phyloP scores from a whole-genome alignment of 257 asterid species.

The Plantago major region DNA sequence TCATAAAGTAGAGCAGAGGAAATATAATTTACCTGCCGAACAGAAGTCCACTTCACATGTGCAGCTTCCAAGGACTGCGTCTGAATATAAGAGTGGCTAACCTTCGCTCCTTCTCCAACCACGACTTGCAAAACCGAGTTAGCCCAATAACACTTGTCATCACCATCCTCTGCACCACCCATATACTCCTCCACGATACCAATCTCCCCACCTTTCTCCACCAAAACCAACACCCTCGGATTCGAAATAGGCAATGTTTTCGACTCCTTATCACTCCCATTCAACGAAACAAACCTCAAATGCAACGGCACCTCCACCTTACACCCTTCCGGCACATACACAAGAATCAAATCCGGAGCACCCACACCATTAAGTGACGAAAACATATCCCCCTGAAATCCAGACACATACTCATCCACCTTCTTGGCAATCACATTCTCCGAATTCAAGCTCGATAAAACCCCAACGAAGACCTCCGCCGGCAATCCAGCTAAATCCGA shows the following conservation, averaged over 20 bases:
- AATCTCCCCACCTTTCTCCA: constrained; percentile 82
- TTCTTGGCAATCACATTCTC: constrained; percentile 39
- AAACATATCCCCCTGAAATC: constrained; percentile 75
- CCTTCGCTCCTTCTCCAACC: constrained; percentile 69
- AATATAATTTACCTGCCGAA: constrained; percentile 57
- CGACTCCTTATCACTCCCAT: constrained; percentile 50
- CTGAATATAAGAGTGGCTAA: constrained; percentile 76
- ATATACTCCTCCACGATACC: constrained; percentile 73
- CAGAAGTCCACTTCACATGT: constrained; percentile 90
- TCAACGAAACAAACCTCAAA: constrained; percentile 52
- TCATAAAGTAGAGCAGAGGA: constrained; percentile 15
- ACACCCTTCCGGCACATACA: constrained; percentile 81
- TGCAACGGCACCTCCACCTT: constrained; percentile 67
- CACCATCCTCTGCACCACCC: constrained; percentile 40
- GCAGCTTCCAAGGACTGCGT: constrained; percentile 72
- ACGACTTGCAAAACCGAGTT: constrained; percentile 75
- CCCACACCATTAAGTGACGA: constrained; percentile 92
- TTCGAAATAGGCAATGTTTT: constrained; percentile 70
- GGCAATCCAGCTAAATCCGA: constrained; percentile 49
- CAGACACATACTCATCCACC: constrained; percentile 48
- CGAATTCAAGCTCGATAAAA: constrained; percentile 43
- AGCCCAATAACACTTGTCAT: constrained; percentile 64
- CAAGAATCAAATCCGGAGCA: constrained; percentile 67
- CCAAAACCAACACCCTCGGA: constrained; percentile 84
- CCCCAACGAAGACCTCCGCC: constrained; percentile 68